Evolutionary conservation across 2,329 filamentous ascomycete species (phyloP).

Genomic region (Fusarium annulatum): DNA sequence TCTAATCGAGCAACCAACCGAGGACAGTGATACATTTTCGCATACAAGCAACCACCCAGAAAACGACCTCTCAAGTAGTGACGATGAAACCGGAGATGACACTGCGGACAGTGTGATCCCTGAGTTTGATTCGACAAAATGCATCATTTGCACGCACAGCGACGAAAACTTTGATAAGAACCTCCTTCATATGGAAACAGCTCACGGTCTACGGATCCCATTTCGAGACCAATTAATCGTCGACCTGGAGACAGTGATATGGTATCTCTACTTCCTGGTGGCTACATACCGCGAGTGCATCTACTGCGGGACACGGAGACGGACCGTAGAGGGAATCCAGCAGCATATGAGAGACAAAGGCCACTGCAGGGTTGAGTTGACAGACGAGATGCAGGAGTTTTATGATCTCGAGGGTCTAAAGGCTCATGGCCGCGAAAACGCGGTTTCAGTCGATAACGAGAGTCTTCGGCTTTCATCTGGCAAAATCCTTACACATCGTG

Average conservation of each 20-base stretch:
- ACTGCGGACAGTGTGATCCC: neutral
- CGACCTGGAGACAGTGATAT: constrained; percentile 59
- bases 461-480: constrained; percentile 31
- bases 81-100: neutral
- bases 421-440: neutral
- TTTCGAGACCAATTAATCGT: constrained; percentile 53
- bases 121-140: constrained; percentile 47
- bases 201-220: constrained; percentile 60
- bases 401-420: constrained; percentile 46
- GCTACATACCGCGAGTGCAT: constrained; percentile 62
- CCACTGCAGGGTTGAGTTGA: constrained; percentile 58
- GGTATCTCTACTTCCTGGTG: constrained; percentile 61
- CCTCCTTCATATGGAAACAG: constrained; percentile 59
- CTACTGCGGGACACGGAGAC: constrained; percentile 58
- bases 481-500: constrained; percentile 34
- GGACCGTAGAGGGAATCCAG: constrained; percentile 57
- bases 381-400: constrained; percentile 52
- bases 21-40: neutral
- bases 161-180: constrained; percentile 51
- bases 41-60: neutral
- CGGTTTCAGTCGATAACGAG: neutral
- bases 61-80: neutral
- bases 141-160: constrained; percentile 56
- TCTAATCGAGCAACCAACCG: neutral
- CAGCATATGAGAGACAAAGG: constrained; percentile 63